Evolutionary conservation across 1,139 yeast species (phyloP).

Genomic region (Kodamaea sp.): DNA sequence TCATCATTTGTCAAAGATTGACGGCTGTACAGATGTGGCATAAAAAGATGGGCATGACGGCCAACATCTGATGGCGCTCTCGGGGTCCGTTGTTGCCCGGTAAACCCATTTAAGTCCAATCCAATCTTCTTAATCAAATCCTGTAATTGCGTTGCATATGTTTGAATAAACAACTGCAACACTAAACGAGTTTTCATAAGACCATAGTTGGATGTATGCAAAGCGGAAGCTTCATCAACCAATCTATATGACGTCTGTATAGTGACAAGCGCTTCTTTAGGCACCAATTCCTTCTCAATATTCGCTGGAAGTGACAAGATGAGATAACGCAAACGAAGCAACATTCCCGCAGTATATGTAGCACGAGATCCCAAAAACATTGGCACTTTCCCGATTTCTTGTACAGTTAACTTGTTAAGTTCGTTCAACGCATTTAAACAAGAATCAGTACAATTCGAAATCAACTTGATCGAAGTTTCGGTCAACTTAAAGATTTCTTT

Average conservation of each 20-base stretch:
- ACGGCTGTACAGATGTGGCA: conserved; percentile 7
- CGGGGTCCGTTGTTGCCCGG: neutral
- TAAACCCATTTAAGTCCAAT: conserved; percentile 24
- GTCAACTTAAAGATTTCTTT: conserved; percentile 16
- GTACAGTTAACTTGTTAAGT: conserved; percentile 41
- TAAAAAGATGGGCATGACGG: conserved; percentile 8
- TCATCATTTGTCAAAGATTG: conserved; percentile 13
- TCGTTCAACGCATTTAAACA: conserved; percentile 52
- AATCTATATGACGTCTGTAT: conserved; percentile 44
- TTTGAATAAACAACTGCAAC: conserved; percentile 54
- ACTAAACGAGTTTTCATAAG: conserved; percentile 53
- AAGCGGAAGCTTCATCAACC: conserved; percentile 32
- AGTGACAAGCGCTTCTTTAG: conserved; percentile 43
- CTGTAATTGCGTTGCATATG: conserved; percentile 53
- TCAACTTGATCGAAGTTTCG: conserved; percentile 31
- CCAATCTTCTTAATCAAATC: conserved; percentile 28
- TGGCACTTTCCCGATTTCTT: conserved; percentile 54
- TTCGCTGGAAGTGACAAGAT: conserved; percentile 53
- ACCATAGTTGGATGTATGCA: conserved; percentile 47
- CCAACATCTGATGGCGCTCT: conserved; percentile 5
- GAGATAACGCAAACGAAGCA: conserved; percentile 56
- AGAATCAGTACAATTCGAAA: conserved; percentile 51
- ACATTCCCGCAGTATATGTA: conserved; percentile 64
- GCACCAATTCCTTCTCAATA: conserved; percentile 46
- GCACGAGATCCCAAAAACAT: conserved; percentile 60